These are phyloP conservation scores for Tephrocybe sp. DNA, from an alignment of 768 basidiomycete species.

Conservation along the genomic window DNA sequence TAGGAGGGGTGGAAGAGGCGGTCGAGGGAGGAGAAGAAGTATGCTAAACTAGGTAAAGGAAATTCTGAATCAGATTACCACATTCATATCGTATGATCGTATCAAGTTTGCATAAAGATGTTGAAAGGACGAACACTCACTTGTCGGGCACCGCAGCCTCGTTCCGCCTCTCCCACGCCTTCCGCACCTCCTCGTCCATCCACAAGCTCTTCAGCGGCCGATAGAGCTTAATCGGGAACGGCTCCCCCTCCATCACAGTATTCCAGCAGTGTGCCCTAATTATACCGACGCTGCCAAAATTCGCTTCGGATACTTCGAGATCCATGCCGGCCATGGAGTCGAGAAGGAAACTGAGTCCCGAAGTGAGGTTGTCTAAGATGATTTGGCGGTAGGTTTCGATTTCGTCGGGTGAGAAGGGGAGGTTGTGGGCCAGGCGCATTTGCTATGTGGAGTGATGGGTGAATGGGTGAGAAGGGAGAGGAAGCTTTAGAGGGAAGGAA, in stretches of 20 bases:
- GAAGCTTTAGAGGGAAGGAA: too few species aligned
- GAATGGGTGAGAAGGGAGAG: not conserved
- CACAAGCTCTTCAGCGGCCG: slow-evolving; percentile 72
- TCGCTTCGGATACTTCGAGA: slow-evolving; percentile 64
- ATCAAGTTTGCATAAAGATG: too few species aligned
- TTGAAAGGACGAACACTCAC: too few species aligned
- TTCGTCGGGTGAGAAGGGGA: slow-evolving; percentile 80
- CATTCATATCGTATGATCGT: too few species aligned
- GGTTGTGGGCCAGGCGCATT: slow-evolving; percentile 93
- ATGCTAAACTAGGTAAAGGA: slow-evolving; percentile 45
- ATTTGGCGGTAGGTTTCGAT: slow-evolving; percentile 89
- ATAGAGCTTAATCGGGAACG: slow-evolving; percentile 68
- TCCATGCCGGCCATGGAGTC: slow-evolving; percentile 91
- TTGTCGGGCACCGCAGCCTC: slow-evolving; percentile 93
- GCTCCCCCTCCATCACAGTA: slow-evolving; percentile 76
- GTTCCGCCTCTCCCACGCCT: slow-evolving; percentile 77
- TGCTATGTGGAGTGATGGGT: slow-evolving; percentile 46
- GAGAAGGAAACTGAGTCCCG: slow-evolving; percentile 78
- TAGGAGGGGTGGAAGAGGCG: slow-evolving; percentile 76
- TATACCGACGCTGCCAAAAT: slow-evolving; percentile 53
- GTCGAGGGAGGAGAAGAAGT: slow-evolving; percentile 79
- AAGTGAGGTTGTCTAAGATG: slow-evolving; percentile 88
- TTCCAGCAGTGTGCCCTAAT: slow-evolving; percentile 45
- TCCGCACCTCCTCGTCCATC: slow-evolving; percentile 72
- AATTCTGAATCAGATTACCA: too few species aligned